These are phyloP conservation scores for Histomonas meleagridis DNA, from an alignment of 208 protist genomes.

Conservation along the genomic window DNA sequence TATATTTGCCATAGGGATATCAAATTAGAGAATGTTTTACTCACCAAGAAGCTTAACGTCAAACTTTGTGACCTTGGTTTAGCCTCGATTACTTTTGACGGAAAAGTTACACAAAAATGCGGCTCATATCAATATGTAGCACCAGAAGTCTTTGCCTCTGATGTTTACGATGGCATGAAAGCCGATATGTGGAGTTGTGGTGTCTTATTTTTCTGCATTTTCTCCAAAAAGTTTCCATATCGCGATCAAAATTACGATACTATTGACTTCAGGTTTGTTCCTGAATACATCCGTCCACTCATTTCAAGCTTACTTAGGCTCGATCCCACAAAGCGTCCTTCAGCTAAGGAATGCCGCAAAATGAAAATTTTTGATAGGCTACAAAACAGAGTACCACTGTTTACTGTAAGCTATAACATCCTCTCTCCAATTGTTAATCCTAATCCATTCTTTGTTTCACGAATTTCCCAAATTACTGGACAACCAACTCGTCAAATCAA, in stretches of 20 bases:
- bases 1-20: not conserved
- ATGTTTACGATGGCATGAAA: not conserved
- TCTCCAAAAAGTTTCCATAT: too few relatives aligned
- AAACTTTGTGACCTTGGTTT: not conserved
- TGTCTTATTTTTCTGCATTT: not conserved
- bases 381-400: too few relatives aligned
- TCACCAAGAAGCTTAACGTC: not conserved
- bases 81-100: not conserved
- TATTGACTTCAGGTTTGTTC: not conserved
- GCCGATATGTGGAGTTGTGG: not conserved
- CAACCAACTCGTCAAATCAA: not conserved
- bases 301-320: not conserved
- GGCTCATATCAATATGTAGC: not conserved
- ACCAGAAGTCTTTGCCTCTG: not conserved
- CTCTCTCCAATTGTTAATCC: too few relatives aligned
- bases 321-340: not conserved
- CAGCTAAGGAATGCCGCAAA: not conserved
- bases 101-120: not conserved
- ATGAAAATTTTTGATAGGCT: too few relatives aligned
- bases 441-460: not conserved
- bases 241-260: not conserved
- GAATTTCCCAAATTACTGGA: not conserved
- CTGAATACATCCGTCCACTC: not conserved
- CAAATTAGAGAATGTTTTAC: not conserved
- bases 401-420: too few relatives aligned